phyloP scores from a whole-genome alignment of 2,329 filamentous ascomycete species.

The Alternaria brassicae region DNA sequence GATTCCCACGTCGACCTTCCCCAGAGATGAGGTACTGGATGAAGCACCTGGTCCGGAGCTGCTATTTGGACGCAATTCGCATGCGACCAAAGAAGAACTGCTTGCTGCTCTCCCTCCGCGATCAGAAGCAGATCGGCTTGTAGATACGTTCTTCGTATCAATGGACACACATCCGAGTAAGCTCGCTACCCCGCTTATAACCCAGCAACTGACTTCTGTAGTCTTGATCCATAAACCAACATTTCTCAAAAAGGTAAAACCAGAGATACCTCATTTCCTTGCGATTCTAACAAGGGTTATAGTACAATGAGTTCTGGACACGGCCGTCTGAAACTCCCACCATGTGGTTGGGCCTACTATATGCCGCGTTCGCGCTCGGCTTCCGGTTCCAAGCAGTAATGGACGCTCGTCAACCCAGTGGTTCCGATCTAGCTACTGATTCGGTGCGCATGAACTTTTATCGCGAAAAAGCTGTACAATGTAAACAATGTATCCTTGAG shows the following conservation, averaged over 20 bases:
- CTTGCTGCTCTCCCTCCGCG: slow-evolving; percentile 37
- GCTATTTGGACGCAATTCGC: slow-evolving; percentile 36
- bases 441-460: slow-evolving; percentile 38
- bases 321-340: slow-evolving; percentile 47
- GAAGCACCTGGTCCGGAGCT: slow-evolving; percentile 39
- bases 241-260: slow-evolving; percentile 34
- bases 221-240: slow-evolving; percentile 42
- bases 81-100: slow-evolving; percentile 39
- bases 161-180: slow-evolving; percentile 41
- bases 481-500: background rate
- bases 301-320: slow-evolving; percentile 57
- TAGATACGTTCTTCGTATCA: slow-evolving; percentile 35
- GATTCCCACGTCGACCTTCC: slow-evolving; percentile 33
- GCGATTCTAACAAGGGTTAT: slow-evolving; percentile 7
- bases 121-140: slow-evolving; percentile 34
- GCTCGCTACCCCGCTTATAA: background rate
- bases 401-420: slow-evolving; percentile 10
- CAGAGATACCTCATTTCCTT: background rate
- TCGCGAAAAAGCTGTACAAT: slow-evolving; percentile 43
- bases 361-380: slow-evolving; percentile 48
- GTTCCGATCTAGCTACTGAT: slow-evolving; percentile 4
- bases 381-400: slow-evolving; percentile 34
- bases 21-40: slow-evolving; percentile 16
- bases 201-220: slow-evolving; percentile 14
- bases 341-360: slow-evolving; percentile 56